phyloP scores from a whole-genome alignment of 345 rosid species.

The Salix suchowensis region DNA sequence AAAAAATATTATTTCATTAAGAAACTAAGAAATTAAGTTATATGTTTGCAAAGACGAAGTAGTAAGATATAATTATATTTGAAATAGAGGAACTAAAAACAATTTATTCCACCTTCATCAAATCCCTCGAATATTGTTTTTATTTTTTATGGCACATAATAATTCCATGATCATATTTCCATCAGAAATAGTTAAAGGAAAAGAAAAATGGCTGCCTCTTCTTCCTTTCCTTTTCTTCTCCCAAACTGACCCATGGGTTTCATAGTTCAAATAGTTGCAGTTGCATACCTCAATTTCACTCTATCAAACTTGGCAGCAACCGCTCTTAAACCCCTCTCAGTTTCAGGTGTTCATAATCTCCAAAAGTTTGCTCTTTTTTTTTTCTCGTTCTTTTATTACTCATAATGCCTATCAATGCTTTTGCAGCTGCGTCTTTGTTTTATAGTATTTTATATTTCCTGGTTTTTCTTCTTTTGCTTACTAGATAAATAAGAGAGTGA shows the following conservation, averaged over 20 bases:
- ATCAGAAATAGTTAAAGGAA: neutral
- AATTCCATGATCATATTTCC: too few relatives aligned
- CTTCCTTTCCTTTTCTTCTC: neutral
- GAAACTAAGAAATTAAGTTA: too few relatives aligned
- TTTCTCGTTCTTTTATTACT: neutral
- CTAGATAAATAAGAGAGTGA: neutral
- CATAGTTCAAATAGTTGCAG: neutral
- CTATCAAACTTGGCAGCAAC: neutral
- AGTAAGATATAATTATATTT: too few relatives aligned
- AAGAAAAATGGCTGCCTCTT: neutral
- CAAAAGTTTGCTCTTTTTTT: too few relatives aligned
- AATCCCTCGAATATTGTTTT: too few relatives aligned
- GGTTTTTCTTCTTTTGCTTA: neutral
- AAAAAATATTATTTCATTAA: too few relatives aligned
- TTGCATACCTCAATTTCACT: neutral
- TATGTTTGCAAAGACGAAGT: too few relatives aligned
- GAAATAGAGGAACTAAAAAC: too few relatives aligned
- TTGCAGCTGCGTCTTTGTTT: too few relatives aligned
- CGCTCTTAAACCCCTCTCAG: neutral
- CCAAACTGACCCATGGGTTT: neutral
- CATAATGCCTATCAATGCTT: neutral
- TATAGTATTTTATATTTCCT: neutral
- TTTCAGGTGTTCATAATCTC: neutral
- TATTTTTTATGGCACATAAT: too few relatives aligned
- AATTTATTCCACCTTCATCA: too few relatives aligned